phyloP scores from a whole-genome alignment of 2,329 filamentous ascomycete genomes.

The Exophiala calicioides region DNA sequence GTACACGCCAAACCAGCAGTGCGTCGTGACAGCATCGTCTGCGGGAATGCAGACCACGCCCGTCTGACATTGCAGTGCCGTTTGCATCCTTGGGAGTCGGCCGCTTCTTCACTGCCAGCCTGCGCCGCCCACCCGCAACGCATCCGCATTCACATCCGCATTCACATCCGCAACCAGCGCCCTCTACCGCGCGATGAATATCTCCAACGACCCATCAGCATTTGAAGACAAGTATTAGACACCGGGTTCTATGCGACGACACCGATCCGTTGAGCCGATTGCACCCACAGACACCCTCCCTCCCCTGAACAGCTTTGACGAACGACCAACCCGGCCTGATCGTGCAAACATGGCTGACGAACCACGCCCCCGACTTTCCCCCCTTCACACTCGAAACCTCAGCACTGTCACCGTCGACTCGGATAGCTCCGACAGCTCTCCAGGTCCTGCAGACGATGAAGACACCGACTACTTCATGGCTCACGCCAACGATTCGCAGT shows the following conservation, averaged over 20 bases:
- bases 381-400: slow-evolving; percentile 29
- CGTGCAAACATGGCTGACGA: slow-evolving; percentile 27
- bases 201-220: neutral
- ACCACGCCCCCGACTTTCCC: slow-evolving; percentile 23
- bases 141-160: slow-evolving; percentile 2
- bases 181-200: slow-evolving; percentile 4
- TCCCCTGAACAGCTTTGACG: slow-evolving; percentile 1
- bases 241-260: slow-evolving; percentile 5
- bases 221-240: slow-evolving; percentile 3
- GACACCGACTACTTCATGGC: slow-evolving; percentile 91
- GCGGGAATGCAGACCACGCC: no score
- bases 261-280: neutral
- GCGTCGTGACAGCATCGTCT: no score
- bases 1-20: neutral
- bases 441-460: slow-evolving; percentile 67
- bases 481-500: slow-evolving; percentile 84
- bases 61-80: neutral
- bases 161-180: neutral
- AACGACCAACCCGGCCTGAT: no score
- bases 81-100: slow-evolving; percentile 3
- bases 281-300: neutral
- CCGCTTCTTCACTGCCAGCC: slow-evolving; percentile 3
- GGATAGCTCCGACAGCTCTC: slow-evolving; percentile 39
- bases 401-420: slow-evolving; percentile 31
- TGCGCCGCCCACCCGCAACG: slow-evolving; percentile 10